A percentile compares a stretch with the other conserved stretches of the same genome.
Conservation (phyloP, 306 rosid species). For the Prunus dulcis region DNA sequence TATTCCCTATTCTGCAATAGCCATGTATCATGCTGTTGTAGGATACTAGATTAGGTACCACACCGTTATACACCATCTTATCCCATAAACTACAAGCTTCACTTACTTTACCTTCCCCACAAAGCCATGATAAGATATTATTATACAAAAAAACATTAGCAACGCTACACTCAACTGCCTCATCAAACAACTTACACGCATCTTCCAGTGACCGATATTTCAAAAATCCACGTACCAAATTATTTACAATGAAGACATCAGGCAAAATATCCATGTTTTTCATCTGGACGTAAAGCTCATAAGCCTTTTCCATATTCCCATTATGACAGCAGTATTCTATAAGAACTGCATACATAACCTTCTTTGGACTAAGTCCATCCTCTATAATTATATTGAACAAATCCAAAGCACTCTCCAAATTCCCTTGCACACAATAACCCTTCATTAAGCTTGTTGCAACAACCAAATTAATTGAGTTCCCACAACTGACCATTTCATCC, state of each 20-base stretch:
- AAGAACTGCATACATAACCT: constrained; percentile 47
- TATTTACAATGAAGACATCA: constrained; percentile 37
- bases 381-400: constrained; percentile 40
- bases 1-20: constrained; percentile 48
- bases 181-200: constrained; percentile 56
- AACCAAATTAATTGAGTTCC: constrained; percentile 40
- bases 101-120: constrained; percentile 45
- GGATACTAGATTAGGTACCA: constrained; percentile 50
- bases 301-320: constrained; percentile 57
- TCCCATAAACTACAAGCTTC: constrained; percentile 60
- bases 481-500: constrained; percentile 65
- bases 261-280: constrained; percentile 46
- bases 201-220: constrained; percentile 37
- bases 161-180: constrained; percentile 55
- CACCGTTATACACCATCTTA: constrained; percentile 50
- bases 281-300: constrained; percentile 62
- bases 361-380: constrained; percentile 46
- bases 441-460: constrained; percentile 60
- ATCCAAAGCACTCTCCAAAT: constrained; percentile 49
- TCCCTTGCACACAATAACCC: constrained; percentile 55
- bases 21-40: constrained; percentile 66
- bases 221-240: constrained; percentile 44
- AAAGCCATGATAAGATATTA: constrained; percentile 47
- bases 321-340: constrained; percentile 51
- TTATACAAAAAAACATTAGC: constrained; percentile 48